These are phyloP conservation scores for Geum urbanum DNA, from an alignment of 306 rosid genomes.

Conservation along the genomic window DNA sequence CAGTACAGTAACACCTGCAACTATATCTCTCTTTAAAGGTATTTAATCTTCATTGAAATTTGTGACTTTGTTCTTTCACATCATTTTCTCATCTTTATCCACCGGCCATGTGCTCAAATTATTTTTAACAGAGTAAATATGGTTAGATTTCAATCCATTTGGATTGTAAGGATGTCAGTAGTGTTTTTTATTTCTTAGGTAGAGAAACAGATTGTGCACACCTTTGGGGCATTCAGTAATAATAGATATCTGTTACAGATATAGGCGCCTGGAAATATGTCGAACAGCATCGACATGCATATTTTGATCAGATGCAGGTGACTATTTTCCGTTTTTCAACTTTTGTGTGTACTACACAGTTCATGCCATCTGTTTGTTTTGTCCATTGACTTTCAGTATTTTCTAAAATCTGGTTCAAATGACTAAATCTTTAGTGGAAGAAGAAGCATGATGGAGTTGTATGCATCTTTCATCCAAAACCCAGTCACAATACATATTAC, in stretches of 20 bases:
- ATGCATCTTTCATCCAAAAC: not conserved
- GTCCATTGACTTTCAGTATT: not conserved
- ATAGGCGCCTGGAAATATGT: slow-evolving; percentile 88
- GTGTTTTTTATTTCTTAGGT: slow-evolving; percentile 5
- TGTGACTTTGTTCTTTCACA: not conserved
- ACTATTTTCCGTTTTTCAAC: slow-evolving; percentile 5
- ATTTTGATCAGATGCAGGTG: slow-evolving; percentile 93
- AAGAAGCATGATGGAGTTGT: not conserved
- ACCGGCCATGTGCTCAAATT: not conserved
- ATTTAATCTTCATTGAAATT: slow-evolving; percentile 8
- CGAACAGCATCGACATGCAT: slow-evolving; percentile 74
- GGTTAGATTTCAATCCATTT: not conserved
- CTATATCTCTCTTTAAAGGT: slow-evolving; percentile 85
- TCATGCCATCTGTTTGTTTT: not conserved
- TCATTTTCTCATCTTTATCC: not conserved
- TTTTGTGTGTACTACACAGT: not conserved
- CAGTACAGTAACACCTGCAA: slow-evolving; percentile 87
- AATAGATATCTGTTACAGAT: slow-evolving; percentile 45
- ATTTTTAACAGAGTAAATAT: not conserved
- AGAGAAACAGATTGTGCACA: slow-evolving; percentile 6
- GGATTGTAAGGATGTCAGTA: not conserved
- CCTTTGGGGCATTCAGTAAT: slow-evolving; percentile 18
- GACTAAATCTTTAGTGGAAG: not conserved
- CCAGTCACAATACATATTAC: not conserved
- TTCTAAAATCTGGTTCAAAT: slow-evolving; percentile 2